These are phyloP conservation scores for Candida qinlingensis DNA, from an alignment of 805 yeast species.

Conservation along the genomic window DNA sequence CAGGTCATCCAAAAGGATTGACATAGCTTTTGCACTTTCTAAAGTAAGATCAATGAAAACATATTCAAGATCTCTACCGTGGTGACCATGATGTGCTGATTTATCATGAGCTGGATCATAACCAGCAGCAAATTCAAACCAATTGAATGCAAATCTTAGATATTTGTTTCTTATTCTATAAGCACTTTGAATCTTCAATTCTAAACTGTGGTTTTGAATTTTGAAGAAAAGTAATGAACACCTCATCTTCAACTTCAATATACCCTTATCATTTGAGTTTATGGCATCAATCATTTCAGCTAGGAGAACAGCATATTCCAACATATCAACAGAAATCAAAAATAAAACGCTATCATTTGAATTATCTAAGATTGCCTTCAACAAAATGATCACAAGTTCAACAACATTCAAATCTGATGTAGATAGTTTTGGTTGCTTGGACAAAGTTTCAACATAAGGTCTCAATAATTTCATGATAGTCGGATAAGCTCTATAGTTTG, in stretches of 20 bases:
- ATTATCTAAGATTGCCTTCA: slow-evolving; percentile 36
- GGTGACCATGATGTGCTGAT: slow-evolving; percentile 1
- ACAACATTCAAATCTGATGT: slow-evolving; percentile 32
- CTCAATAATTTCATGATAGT: slow-evolving; percentile 42
- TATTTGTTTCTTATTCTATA: slow-evolving; percentile 41
- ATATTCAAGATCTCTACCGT: slow-evolving; percentile 37
- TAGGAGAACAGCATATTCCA: slow-evolving; percentile 20
- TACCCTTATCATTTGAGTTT: slow-evolving; percentile 3
- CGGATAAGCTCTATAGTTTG: slow-evolving; percentile 53
- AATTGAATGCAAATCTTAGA: slow-evolving; percentile 41
- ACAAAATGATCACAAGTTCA: slow-evolving; percentile 45
- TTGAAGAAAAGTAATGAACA: slow-evolving; percentile 35
- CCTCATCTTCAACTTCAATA: slow-evolving; percentile 36
- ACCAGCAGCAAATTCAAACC: slow-evolving; percentile 51
- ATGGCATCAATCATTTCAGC: slow-evolving; percentile 17
- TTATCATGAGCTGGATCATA: slow-evolving; percentile 29
- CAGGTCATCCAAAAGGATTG: slow-evolving; percentile 48
- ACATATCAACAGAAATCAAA: slow-evolving; percentile 29
- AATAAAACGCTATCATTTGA: slow-evolving; percentile 28
- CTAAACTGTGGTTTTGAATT: slow-evolving; percentile 30
- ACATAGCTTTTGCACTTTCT: slow-evolving; percentile 56
- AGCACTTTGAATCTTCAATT: slow-evolving; percentile 39
- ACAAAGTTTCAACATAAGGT: slow-evolving; percentile 30
- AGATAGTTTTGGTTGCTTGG: slow-evolving; percentile 18
- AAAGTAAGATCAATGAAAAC: slow-evolving; percentile 54